Evolutionary conservation across 1,139 yeast species (phyloP), one percentile per base, ranked within the genome.

Genomic region (Ogataea hybrid): DNA sequence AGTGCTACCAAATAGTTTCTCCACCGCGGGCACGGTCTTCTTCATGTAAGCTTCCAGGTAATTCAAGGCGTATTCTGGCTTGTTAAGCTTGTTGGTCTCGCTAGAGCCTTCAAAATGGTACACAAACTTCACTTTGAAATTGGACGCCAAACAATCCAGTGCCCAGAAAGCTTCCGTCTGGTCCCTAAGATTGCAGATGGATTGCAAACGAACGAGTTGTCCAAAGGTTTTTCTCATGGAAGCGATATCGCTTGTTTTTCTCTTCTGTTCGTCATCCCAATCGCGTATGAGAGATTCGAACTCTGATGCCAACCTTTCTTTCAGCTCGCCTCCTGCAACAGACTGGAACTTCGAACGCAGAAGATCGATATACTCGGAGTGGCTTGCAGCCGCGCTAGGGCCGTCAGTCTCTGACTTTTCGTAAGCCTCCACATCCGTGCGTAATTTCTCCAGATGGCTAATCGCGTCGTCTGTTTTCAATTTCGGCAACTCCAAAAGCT

Each of bases 41-140:
- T 68, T 67, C 16, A 85, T 52, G 43, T 79, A 75, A 14, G 72
- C 71, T 44, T 73, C 70, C 16, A 78, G 60, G 53, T 75, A 86
- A 23, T 68, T 68, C 46, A 83, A 71, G n/a, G 83, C 78, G 83
- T 90, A 82, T 59, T 87, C 95, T 0, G 95, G 95, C 54, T 81
- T 82, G 43, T 85, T 84, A 28, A 81, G 62, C 44, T 81, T 73
- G 53, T 84, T 84, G 0, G 95, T 84, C 15, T 80, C 82, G 36
- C 68, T 70, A 17, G 70, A 68, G 11, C 72, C 63, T 44, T 78
- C 79, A 62, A 90, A 90, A 62, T 90, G 96, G 63, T 73, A 90
- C 33, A 75, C 70, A 58, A 89, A 86, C 44, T 92, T 73, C 11
- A 76, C 60, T 18, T 68, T 69, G 43, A 86, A 73, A 7, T 84